Base-by-base conservation (phyloP, 139 green algal species). In the Astrephomene gubernaculifera region DNA sequence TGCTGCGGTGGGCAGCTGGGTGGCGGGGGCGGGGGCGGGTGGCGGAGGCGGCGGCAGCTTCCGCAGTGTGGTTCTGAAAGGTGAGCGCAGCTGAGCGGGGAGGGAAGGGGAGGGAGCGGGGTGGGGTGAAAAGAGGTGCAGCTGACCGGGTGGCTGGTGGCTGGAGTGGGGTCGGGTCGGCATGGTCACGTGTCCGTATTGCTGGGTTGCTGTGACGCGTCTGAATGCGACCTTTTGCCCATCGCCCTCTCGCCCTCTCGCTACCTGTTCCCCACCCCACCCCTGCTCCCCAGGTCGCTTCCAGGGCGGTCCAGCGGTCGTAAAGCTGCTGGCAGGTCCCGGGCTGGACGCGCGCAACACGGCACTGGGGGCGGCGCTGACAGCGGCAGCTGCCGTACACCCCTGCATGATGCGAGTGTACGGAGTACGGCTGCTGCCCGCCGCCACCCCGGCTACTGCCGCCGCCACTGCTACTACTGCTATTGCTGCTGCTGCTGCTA, bases 391-490 rank as follows among this genome's bases (percentile, higher is more conserved):
- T 2, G 76, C 22, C 36, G 0, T 45, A 8, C 61, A 73, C 76
- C 3, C 76, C 35, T 36, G 29, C 29, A 39, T 83, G 2, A 61
- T 73, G 5, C 76, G 76, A 0, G 61, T 83, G n/a, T 63, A 64
- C 61, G 60, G 76, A 31, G 5, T 83, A 9, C 39, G 61, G 54
- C 60, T 83, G 76, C 61, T 83, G 60, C 76, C 61, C 19, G 29
- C 75, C 54, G 38, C n/a, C 39, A 57, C 54, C 38, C n/a, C n/a
- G n/a, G n/a, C n/a, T n/a, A n/a, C n/a, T n/a, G n/a, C n/a, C n/a
- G n/a, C n/a, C n/a, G n/a, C n/a, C n/a, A n/a, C n/a, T n/a, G n/a
- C n/a, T n/a, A n/a, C n/a, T n/a, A n/a, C n/a, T n/a, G n/a, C n/a
- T n/a, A n/a, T n/a, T n/a, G n/a, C n/a, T n/a, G n/a, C n/a, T n/a